These are phyloP conservation scores for Fusarium sublunatum DNA, from an alignment of 2,329 filamentous ascomycete genomes.

Conservation along the genomic window DNA sequence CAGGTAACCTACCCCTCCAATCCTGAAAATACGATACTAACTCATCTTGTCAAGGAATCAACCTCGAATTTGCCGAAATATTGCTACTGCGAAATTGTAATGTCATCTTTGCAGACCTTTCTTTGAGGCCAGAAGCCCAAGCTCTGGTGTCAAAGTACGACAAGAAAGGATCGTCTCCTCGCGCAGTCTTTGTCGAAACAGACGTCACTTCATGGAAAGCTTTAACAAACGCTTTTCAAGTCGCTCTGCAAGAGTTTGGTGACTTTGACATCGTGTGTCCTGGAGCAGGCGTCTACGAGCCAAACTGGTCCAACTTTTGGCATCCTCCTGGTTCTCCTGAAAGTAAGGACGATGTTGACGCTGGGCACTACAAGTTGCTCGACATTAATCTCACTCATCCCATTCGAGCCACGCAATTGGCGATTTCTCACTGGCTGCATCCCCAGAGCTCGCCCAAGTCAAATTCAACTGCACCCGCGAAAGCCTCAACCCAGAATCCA, in stretches of 20 bases:
- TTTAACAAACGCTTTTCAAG: constrained; percentile 51
- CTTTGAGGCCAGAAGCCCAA: constrained; percentile 56
- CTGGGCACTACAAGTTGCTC: constrained; percentile 50
- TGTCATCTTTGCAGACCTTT: constrained; percentile 59
- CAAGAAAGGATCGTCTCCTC: constrained; percentile 33
- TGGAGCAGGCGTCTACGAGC: constrained; percentile 61
- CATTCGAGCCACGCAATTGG: constrained; percentile 55
- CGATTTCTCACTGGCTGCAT: constrained; percentile 53
- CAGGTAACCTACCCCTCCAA: constrained; percentile 5
- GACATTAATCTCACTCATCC: constrained; percentile 58
- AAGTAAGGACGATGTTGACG: constrained; percentile 48
- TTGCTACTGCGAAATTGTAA: constrained; percentile 57
- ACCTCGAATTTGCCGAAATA: constrained; percentile 55
- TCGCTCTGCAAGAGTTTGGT: constrained; percentile 51
- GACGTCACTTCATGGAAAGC: constrained; percentile 58
- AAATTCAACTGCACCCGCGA: neutral
- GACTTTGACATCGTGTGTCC: constrained; percentile 58
- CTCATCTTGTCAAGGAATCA: constrained; percentile 13
- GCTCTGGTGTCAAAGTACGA: constrained; percentile 46
- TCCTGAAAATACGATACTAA: neutral
- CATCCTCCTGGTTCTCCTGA: constrained; percentile 52
- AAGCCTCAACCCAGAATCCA: constrained; percentile 44
- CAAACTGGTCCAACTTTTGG: constrained; percentile 57
- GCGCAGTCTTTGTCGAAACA: constrained; percentile 57
- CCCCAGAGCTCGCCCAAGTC: constrained; percentile 27